Conservation (phyloP, 768 basidiomycete species). For the Lentinula lateritia region DNA sequence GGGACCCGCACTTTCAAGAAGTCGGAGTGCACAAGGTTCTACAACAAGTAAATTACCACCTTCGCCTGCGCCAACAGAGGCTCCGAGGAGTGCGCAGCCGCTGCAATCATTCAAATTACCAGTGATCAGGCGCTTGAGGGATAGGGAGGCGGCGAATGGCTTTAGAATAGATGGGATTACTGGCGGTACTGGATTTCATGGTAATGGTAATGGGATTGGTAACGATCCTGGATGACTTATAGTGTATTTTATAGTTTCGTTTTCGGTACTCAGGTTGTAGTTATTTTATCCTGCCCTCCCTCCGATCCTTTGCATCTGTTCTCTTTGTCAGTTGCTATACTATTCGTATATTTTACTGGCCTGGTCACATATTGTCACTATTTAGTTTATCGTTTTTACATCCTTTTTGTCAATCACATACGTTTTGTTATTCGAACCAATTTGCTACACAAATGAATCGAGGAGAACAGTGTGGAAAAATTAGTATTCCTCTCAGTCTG, state of each 20-base stretch:
- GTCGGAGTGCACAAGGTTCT: conserved; percentile 48
- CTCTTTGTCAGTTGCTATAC: conserved; percentile 2
- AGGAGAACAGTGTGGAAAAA: not conserved
- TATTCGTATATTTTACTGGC: not conserved
- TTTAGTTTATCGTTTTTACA: not conserved
- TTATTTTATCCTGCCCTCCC: not conserved
- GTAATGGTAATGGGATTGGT: not conserved
- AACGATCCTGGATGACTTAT: conserved; percentile 12
- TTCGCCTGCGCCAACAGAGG: conserved; percentile 26
- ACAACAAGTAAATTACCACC: conserved; percentile 32
- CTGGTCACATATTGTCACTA: not conserved
- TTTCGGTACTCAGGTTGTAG: conserved; percentile 1
- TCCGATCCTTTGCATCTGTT: not conserved
- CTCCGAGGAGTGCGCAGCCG: conserved; percentile 51
- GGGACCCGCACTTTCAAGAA: conserved; percentile 51
- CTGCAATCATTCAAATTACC: conserved; percentile 42
- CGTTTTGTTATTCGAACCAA: not conserved
- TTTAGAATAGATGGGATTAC: not conserved
- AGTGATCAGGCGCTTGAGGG: conserved; percentile 7
- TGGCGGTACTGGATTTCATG: not conserved
- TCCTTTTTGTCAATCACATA: not conserved
- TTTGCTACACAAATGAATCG: not conserved
- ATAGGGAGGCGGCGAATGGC: conserved; percentile 1
- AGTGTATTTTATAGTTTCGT: not conserved
- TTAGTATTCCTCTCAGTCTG: not conserved